phyloP scores from a whole-genome alignment of 352 stramenopile species.

The Aphanomyces euteiches region DNA sequence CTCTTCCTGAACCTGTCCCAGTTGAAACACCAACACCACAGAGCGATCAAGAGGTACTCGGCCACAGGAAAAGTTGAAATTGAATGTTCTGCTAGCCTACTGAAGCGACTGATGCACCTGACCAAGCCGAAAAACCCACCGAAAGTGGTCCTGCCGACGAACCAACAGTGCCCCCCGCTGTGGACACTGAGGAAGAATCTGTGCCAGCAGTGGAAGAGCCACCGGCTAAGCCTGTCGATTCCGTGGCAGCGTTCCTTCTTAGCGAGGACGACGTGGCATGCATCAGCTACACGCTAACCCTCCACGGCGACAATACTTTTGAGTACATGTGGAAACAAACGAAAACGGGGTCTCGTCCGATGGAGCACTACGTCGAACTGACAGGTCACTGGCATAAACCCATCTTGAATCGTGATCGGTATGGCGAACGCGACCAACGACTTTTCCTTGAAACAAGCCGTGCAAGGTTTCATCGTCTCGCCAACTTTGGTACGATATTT shows the following conservation, averaged over 20 bases:
- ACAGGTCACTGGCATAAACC: conserved; percentile 61
- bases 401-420: conserved; percentile 66
- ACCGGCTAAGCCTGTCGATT: neutral
- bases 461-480: conserved; percentile 68
- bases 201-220: too few species aligned
- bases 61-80: too few species aligned
- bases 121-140: too few species aligned
- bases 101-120: too few species aligned
- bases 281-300: conserved; percentile 38
- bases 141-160: too few species aligned
- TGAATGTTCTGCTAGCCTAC: too few species aligned
- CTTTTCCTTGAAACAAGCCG: conserved; percentile 53
- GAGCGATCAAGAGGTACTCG: too few species aligned
- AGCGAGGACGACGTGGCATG: conserved; percentile 38
- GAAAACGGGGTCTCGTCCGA: conserved; percentile 46
- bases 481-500: conserved; percentile 55
- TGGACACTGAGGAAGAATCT: too few species aligned
- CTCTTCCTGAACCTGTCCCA: neutral
- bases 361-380: conserved; percentile 74
- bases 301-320: conserved; percentile 80
- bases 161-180: too few species aligned
- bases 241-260: conserved; percentile 29
- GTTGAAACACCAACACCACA: neutral
- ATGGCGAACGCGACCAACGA: conserved; percentile 66
- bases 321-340: conserved; percentile 72